phyloP scores from a whole-genome alignment of 2,329 filamentous ascomycete species.

The Plectosphaerella sp. region DNA sequence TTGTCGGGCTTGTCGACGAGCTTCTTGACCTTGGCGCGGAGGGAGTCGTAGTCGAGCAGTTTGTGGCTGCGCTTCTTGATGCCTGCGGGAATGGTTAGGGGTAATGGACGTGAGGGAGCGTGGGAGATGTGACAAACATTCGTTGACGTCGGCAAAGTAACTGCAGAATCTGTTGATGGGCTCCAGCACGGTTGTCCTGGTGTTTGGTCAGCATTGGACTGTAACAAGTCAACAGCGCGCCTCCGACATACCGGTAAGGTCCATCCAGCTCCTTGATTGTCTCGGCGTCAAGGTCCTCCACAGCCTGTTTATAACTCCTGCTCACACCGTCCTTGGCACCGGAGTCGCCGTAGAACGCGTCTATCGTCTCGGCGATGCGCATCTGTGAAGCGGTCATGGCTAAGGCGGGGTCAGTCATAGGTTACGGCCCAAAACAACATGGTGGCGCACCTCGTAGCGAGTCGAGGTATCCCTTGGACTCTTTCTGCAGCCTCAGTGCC shows the following conservation, averaged over 20 bases:
- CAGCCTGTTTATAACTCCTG: conserved; percentile 95
- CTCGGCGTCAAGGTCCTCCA: conserved; percentile 95
- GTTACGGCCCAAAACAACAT: not conserved
- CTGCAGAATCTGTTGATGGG: conserved; percentile 95
- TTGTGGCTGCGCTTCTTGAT: conserved; percentile 99
- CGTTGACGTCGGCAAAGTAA: conserved; percentile 98
- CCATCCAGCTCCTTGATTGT: conserved; percentile 98
- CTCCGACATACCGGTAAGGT: conserved; percentile 66
- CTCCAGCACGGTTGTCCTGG: conserved; percentile 83
- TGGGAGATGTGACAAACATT: conserved; percentile 55
- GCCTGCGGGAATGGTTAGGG: conserved; percentile 38
- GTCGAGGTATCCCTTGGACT: conserved; percentile 97
- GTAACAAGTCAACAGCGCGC: too few species aligned
- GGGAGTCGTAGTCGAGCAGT: conserved; percentile 93
- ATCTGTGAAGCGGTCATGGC: conserved; percentile 99
- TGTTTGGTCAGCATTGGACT: conserved; percentile 12
- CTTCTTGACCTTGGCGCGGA: conserved; percentile 94
- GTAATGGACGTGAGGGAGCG: not conserved
- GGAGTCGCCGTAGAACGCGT: conserved; percentile 96
- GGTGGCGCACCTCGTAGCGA: conserved; percentile 69
- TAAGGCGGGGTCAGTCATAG: conserved; percentile 24
- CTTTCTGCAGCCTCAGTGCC: conserved; percentile 87
- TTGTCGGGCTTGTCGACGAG: conserved; percentile 98
- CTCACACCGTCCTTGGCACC: conserved; percentile 93
- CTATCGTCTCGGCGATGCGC: conserved; percentile 98